A percentile compares a stretch with the other conserved stretches of the same genome.
Conservation (phyloP, 2,329 filamentous ascomycete genomes). For the Bipolaris cookei region DNA sequence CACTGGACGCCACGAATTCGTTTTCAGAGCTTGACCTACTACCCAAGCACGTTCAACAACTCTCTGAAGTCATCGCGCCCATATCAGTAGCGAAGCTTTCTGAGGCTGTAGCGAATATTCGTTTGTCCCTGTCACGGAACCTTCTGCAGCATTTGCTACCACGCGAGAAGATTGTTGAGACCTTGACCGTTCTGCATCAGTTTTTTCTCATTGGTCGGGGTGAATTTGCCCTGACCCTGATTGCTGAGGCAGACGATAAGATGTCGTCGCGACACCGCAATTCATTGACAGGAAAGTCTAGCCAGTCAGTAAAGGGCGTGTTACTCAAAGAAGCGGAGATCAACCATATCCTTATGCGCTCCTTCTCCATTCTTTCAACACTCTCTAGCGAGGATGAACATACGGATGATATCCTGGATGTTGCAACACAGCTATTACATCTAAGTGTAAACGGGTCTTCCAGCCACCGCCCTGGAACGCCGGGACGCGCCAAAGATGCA, state of each 20-base stretch:
- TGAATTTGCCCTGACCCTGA: conserved; percentile 88
- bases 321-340: conserved; percentile 88
- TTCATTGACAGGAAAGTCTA: conserved; percentile 47
- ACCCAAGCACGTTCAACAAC: conserved; percentile 70
- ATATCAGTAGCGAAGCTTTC: conserved; percentile 75
- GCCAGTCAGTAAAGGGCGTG: conserved; percentile 65
- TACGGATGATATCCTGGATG: conserved; percentile 76
- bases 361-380: conserved; percentile 80
- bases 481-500: conserved; percentile 47
- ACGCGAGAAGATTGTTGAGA: conserved; percentile 74
- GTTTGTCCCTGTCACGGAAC: conserved; percentile 81
- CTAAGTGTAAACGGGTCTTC: conserved; percentile 65
- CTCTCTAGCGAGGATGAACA: conserved; percentile 78
- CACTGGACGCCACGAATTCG: conserved; percentile 33
- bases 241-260: conserved; percentile 82
- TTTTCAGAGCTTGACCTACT: conserved; percentile 64
- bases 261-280: conserved; percentile 72
- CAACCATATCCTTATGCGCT: conserved; percentile 73
- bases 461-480: conserved; percentile 48
- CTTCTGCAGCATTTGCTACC: conserved; percentile 84
- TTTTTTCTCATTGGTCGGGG: conserved; percentile 88
- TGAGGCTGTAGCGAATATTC: conserved; percentile 74
- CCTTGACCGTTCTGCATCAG: conserved; percentile 77
- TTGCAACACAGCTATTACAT: conserved; percentile 77
- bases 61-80: conserved; percentile 74